phyloP scores from a whole-genome alignment of 108 stramenopile species.

The Discostella stelligeroides region DNA sequence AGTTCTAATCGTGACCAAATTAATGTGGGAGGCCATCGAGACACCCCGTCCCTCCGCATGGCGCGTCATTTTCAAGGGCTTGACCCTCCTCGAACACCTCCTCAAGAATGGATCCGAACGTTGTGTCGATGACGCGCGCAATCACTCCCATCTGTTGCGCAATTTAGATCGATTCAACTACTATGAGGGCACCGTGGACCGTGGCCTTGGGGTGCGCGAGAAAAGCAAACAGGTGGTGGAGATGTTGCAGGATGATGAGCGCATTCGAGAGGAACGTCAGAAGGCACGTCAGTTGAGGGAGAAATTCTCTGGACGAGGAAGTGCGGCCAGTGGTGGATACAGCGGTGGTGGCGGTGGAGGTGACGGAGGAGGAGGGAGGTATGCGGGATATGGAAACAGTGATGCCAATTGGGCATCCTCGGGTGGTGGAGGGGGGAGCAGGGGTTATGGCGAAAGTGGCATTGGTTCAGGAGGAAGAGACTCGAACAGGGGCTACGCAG shows the following conservation, averaged over 20 bases:
- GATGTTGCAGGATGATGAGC: slow-evolving; percentile 87
- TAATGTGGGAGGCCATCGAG: slow-evolving; percentile 89
- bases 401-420: slow-evolving; percentile 51
- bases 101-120: slow-evolving; percentile 96
- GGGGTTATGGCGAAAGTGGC: slow-evolving; percentile 78
- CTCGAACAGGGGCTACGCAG: slow-evolving; percentile 42
- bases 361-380: slow-evolving; percentile 51
- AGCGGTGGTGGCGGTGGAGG: slow-evolving; percentile 42
- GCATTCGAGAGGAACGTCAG: slow-evolving; percentile 91
- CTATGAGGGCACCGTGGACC: slow-evolving; percentile 93
- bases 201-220: slow-evolving; percentile 88
- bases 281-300: slow-evolving; percentile 88
- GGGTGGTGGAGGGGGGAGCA: slow-evolving; percentile 37
- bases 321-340: slow-evolving; percentile 37
- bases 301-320: slow-evolving; percentile 66
- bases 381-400: slow-evolving; percentile 79
- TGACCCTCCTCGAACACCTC: slow-evolving; percentile 92
- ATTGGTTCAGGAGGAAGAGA: slow-evolving; percentile 52
- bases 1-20: slow-evolving; percentile 63
- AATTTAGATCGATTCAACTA: slow-evolving; percentile 90
- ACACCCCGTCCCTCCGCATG: slow-evolving; percentile 87
- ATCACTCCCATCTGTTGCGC: slow-evolving; percentile 82
- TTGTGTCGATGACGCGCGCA: slow-evolving; percentile 94
- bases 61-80: slow-evolving; percentile 90
- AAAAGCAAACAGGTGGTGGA: slow-evolving; percentile 94